A percentile compares a stretch with the other conserved stretches of the same genome.
These are phyloP conservation scores for Cystobasidium sp. DNA, from an alignment of 1,284 basidiomycete species.

Conservation along the genomic window DNA sequence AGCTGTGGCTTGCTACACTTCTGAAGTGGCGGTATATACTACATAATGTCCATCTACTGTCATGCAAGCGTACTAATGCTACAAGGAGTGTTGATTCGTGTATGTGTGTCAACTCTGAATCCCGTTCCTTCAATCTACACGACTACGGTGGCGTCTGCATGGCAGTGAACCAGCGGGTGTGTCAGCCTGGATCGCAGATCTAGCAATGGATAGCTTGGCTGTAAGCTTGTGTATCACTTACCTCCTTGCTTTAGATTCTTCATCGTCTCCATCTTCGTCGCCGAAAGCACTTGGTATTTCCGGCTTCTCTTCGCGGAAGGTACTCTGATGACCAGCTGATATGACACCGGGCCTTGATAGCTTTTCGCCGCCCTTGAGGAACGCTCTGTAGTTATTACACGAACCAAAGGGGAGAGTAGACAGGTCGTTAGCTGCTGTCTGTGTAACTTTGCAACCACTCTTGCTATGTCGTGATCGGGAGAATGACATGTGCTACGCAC, in stretches of 20 bases:
- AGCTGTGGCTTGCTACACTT: no score
- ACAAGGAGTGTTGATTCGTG: no score
- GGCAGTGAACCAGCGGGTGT: neutral
- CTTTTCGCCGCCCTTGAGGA: slow-evolving; percentile 36
- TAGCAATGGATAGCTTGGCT: neutral
- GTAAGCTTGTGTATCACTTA: neutral
- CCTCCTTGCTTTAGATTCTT: slow-evolving; percentile 15
- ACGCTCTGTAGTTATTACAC: slow-evolving; percentile 5
- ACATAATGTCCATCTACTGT: no score
- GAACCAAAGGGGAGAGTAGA: neutral
- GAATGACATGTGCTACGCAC: slow-evolving; percentile 10
- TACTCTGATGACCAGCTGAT: slow-evolving; percentile 31
- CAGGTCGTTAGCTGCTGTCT: neutral
- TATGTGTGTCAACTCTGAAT: no score
- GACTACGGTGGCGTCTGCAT: slow-evolving; percentile 3
- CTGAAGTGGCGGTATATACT: no score
- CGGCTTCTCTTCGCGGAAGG: slow-evolving; percentile 20
- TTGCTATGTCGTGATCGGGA: neutral
- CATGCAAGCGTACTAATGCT: no score
- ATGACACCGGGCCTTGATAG: slow-evolving; percentile 40
- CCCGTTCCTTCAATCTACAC: neutral
- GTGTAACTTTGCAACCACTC: neutral
- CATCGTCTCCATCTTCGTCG: neutral
- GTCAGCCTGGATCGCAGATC: neutral
- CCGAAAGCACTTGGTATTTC: slow-evolving; percentile 38